Evolutionary conservation across 768 basidiomycete genomes (phyloP).

Genomic region (Macrolepiota fuliginosa): DNA sequence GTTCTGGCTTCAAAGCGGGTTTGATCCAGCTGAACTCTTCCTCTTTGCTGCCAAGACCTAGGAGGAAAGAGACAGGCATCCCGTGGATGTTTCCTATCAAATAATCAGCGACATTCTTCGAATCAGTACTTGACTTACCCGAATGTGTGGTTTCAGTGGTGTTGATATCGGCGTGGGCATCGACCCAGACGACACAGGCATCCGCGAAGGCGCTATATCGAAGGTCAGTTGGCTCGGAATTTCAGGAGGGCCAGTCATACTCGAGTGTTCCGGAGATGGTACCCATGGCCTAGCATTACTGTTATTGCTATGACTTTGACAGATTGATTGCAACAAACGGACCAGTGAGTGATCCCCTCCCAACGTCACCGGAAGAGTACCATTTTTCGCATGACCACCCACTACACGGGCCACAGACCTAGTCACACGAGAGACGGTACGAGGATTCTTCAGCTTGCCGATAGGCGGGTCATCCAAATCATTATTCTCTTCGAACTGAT

Average conservation of each 20-base stretch:
- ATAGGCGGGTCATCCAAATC: conserved; percentile 71
- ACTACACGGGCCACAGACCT: conserved; percentile 77
- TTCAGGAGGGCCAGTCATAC: conserved; percentile 34
- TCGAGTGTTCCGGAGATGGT: conserved; percentile 88
- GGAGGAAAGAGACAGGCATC: conserved; percentile 95
- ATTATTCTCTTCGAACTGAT: conserved; percentile 79
- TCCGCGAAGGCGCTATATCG: conserved; percentile 62
- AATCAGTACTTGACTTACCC: conserved; percentile 37
- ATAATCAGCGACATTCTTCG: not conserved
- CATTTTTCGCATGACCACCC: conserved; percentile 70
- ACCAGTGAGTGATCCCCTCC: conserved; percentile 97
- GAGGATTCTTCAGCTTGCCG: conserved; percentile 87
- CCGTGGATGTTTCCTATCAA: conserved; percentile 89
- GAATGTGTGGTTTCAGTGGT: conserved; percentile 78
- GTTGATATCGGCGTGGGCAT: conserved; percentile 98
- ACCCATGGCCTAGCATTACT: conserved; percentile 67
- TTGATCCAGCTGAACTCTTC: conserved; percentile 52
- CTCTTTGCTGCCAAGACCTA: conserved; percentile 49
- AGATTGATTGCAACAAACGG: conserved; percentile 23
- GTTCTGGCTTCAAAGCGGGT: conserved; percentile 63
- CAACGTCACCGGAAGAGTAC: conserved; percentile 83
- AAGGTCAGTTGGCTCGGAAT: not conserved
- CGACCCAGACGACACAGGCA: conserved; percentile 92
- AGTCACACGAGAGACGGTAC: conserved; percentile 80
- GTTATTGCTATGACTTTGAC: conserved; percentile 1